Conservation (phyloP, 2,329 filamentous ascomycete species). For the Penicillium vulpinum region DNA sequence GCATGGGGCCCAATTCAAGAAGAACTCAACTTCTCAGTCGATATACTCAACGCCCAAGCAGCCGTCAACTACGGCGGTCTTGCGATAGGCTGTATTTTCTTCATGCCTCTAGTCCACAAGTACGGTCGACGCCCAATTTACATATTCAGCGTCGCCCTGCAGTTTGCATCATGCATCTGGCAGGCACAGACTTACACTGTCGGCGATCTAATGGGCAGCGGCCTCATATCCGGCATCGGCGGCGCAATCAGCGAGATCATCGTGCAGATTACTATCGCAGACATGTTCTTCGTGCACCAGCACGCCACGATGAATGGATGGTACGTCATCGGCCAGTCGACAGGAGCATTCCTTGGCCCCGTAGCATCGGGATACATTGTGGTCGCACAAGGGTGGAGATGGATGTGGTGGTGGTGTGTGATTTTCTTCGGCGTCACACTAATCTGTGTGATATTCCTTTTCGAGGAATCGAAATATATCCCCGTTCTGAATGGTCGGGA, state of each 20-base stretch:
- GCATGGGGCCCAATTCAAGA: constrained; percentile 46
- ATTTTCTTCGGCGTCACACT: constrained; percentile 45
- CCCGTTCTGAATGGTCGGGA: constrained; percentile 12
- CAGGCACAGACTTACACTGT: constrained; percentile 43
- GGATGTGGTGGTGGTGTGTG: constrained; percentile 52
- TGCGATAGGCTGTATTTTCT: constrained; percentile 45
- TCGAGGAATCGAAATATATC: constrained; percentile 44
- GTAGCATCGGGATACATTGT: constrained; percentile 36
- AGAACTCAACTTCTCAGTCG: constrained; percentile 46
- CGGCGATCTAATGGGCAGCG: constrained; percentile 46
- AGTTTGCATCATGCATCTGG: constrained; percentile 45
- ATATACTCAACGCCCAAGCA: constrained; percentile 46
- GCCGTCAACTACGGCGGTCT: constrained; percentile 47
- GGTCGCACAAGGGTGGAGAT: constrained; percentile 50
- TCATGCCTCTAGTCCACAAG: constrained; percentile 50
- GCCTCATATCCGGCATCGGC: constrained; percentile 46
- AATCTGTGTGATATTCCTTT: constrained; percentile 47
- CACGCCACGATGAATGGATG: constrained; percentile 49
- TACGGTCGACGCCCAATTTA: constrained; percentile 51
- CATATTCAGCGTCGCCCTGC: constrained; percentile 43
- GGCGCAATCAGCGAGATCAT: constrained; percentile 49
- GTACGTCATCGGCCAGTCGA: constrained; percentile 41
- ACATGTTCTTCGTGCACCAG: constrained; percentile 52
- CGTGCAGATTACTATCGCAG: constrained; percentile 50
- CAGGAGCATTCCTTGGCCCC: constrained; percentile 41